Evolutionary conservation across 345 rosid genomes (phyloP), one percentile per base, ranked within the genome.

Genomic region (Boechera divaricarpa): DNA sequence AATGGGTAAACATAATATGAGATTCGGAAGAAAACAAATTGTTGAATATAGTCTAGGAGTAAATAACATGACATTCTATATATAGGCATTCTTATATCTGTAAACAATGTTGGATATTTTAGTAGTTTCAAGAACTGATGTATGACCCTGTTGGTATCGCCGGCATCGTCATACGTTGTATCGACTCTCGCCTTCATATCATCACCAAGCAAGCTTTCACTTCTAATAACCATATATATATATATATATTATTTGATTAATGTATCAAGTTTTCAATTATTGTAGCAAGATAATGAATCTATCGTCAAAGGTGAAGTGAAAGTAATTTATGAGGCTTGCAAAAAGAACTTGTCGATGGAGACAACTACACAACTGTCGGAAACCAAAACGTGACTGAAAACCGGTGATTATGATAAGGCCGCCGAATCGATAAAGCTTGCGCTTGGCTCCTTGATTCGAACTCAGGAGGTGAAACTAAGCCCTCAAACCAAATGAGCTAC

Each of bases 181-280:
- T 21, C 24, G 24, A 21, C 24, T 21, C 24, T 21, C 24, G 1
- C 24, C 1, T 21, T 21, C 24, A 21, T 21, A 39, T 9, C 35
- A 72, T 76, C 68, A 51, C 11, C 52, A 55, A 67, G 73, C 45
- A 67, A 67, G 73, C 48, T 63, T 69, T 33, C 44, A 16, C 24
- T 56, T 55, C 36, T 48, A 33, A 0, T 9, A 21, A 4, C 7
- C 63, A 58, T 55, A 28, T 53, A 21, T 54, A 28, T 12, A 55
- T 28, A 2, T 21, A 21, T 21, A 1, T 21, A 21, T 21, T 21
- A 21, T 28, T 3, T 55, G 31, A 3, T 4, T 28, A 28, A 55
- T 55, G 13, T 28, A 55, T 5, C 16, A 28, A 28, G 2, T 11
- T 11, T 38, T 24, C 4, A 7, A 32, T 52, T 35, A 31, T 11